These are phyloP conservation scores for Alternaria sp. DNA, from an alignment of 2,329 filamentous ascomycete species.

Conservation along the genomic window DNA sequence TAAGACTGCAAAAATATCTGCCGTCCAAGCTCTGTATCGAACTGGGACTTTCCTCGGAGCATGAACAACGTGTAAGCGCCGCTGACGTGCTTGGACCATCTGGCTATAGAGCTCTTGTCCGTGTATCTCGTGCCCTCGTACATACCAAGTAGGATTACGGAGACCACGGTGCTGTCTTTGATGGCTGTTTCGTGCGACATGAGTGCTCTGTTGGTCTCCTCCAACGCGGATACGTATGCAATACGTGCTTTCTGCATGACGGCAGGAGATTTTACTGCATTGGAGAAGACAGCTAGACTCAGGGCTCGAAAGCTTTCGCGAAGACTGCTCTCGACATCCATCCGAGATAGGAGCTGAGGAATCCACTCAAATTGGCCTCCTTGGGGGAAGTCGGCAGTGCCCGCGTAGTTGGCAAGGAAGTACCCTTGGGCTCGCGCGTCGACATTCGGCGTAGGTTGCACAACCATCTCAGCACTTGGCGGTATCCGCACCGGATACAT, in stretches of 20 bases:
- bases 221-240: constrained; percentile 37
- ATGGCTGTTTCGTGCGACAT: constrained; percentile 22
- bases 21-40: constrained; percentile 27
- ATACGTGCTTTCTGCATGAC: constrained; percentile 36
- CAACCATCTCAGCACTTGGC: constrained; percentile 22
- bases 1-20: constrained; percentile 45
- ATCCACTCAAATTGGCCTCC: constrained; percentile 42
- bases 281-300: constrained; percentile 36
- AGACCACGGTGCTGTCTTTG: constrained; percentile 39
- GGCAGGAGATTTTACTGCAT: constrained; percentile 29
- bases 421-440: constrained; percentile 42
- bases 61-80: constrained; percentile 44
- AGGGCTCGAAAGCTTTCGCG: constrained; percentile 34
- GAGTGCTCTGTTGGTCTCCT: constrained; percentile 36
- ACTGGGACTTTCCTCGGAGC: constrained; percentile 40
- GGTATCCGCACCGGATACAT: constrained; percentile 2
- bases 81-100: constrained; percentile 45
- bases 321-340: constrained; percentile 28
- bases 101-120: constrained; percentile 35
- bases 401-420: constrained; percentile 42
- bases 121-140: constrained; percentile 45
- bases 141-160: constrained; percentile 44
- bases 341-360: constrained; percentile 27
- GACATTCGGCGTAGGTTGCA: constrained; percentile 29
- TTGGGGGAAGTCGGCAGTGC: constrained; percentile 30